Evolutionary conservation across 2,329 filamentous ascomycete species (phyloP).

Genomic region (Epichloe hybrida): DNA sequence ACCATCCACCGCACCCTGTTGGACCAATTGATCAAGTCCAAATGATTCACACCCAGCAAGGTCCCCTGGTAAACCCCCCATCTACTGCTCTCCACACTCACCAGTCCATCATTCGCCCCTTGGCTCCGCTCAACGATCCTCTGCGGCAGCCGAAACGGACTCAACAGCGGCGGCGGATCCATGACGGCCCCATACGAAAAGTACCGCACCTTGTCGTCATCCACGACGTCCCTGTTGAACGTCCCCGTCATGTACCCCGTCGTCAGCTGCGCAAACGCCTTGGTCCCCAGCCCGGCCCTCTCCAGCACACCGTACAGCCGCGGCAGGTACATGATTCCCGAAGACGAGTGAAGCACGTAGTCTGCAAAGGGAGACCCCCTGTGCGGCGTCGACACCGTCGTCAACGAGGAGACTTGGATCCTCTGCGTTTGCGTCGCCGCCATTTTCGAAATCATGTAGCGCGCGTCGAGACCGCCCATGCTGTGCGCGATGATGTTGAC

Average conservation of each 20-base stretch:
- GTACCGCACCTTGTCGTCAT: conserved; percentile 40
- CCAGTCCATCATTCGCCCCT: conserved; percentile 53
- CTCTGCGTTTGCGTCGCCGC: background rate
- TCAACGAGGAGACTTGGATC: conserved; percentile 32
- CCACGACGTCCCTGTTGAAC: conserved; percentile 45
- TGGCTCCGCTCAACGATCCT: conserved; percentile 35
- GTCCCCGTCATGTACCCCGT: conserved; percentile 40
- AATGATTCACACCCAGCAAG: conserved; percentile 45
- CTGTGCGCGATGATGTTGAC: conserved; percentile 68
- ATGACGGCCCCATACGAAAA: conserved; percentile 48
- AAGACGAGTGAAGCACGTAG: conserved; percentile 28
- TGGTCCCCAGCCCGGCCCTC: conserved; percentile 39
- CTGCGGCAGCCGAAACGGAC: conserved; percentile 44
- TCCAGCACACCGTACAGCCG: conserved; percentile 40
- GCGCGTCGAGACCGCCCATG: conserved; percentile 52
- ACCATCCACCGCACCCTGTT: conserved; percentile 44
- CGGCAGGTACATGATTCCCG: conserved; percentile 33
- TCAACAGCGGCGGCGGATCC: conserved; percentile 41
- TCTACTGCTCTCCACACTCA: conserved; percentile 47
- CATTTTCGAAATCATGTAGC: conserved; percentile 47
- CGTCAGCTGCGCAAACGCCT: conserved; percentile 48
- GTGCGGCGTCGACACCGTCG: conserved; percentile 43
- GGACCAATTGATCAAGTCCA: conserved; percentile 56
- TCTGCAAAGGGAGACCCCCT: conserved; percentile 43
- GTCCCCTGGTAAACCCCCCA: conserved; percentile 53